Base-by-base conservation (phyloP, 495 filamentous ascomycete species). In the Rhypophila decipiens region DNA sequence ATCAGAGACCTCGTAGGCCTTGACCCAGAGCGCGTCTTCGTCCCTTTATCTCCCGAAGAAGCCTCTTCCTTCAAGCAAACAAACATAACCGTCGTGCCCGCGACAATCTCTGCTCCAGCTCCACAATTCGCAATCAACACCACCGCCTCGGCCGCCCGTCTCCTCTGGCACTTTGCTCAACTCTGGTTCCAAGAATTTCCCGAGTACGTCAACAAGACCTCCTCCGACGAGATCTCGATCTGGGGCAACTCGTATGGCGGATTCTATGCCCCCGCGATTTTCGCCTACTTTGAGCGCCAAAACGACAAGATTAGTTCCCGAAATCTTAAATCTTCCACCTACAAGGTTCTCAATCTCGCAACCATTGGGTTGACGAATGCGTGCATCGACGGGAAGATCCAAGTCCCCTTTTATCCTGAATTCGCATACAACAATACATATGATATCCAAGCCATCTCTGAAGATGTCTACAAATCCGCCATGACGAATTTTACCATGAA, bases 341-440 rank as follows among this genome's bases (percentile, higher is more conserved):
- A 66, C 1, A 59, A 70, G 12, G 53, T 63, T 38, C 69, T 86
- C 15, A 70, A 74, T 35, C 63, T 85, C 24, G 72, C 69, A 46
- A 76, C 78, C 20, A 59, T 82, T 10, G 70, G 76, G 8, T 74
- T 82, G 33, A 52, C 85, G 38, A 93, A 90, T 59, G 87, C 83
- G n/a, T 86, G 84, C 54, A 72, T 90, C 24, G 86, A 91, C 62
- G 65, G 79, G 33, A 55, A 75, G 15, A 72, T 78, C 2, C 85
- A 90, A 66, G 72, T 69, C 17, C 73, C 75, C 3, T 74, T 63
- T 19, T 86, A 84, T 50, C 76, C 82, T 1, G 64, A 76, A 5
- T 80, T 83, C 54, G 84, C 83, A 17, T 75, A 78, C 49, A 79
- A 84, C 66, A 90, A 60, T 42, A 84, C 85, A 4, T 91, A 88